Percentiles rank a stretch among this genome's conserved stretches.
Evolutionary conservation across 2,329 filamentous ascomycete genomes (phyloP).

Genomic region (Escovopsis sp.): DNA sequence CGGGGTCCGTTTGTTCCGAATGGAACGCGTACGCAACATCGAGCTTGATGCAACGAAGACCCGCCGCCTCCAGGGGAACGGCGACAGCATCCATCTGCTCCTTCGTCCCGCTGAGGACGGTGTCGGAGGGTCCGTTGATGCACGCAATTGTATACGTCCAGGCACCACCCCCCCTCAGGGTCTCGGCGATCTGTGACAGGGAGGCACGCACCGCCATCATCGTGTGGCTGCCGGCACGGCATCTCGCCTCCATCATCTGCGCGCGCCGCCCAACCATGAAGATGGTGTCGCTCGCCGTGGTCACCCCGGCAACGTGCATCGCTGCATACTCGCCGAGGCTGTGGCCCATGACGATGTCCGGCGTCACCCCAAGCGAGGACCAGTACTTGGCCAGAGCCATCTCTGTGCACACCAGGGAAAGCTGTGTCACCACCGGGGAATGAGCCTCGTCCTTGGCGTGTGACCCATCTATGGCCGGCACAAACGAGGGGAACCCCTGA

Average conservation of each 20-base stretch:
- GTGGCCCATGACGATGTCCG: conserved; percentile 9
- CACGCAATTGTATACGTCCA: conserved; percentile 45
- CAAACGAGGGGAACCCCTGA: neutral
- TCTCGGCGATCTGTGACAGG: conserved; percentile 12
- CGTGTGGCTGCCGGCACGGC: conserved; percentile 51
- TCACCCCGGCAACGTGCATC: conserved; percentile 14
- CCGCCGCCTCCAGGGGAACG: conserved; percentile 14
- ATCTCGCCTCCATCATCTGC: conserved; percentile 28
- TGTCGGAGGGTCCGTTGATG: conserved; percentile 61
- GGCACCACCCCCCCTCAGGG: conserved; percentile 5
- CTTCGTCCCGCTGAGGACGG: conserved; percentile 44
- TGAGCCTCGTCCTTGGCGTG: neutral
- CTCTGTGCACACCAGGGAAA: conserved; percentile 8
- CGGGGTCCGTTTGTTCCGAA: conserved; percentile 36
- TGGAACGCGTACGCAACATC: conserved; percentile 39
- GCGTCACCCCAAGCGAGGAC: conserved; percentile 9
- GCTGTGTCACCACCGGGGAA: neutral
- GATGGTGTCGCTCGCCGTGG: conserved; percentile 3
- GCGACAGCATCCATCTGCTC: conserved; percentile 30
- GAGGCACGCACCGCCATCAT: conserved; percentile 35
- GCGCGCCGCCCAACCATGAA: conserved; percentile 3
- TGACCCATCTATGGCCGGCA: neutral
- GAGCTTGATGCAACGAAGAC: conserved; percentile 29
- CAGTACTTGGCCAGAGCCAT: conserved; percentile 14
- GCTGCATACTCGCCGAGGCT: conserved; percentile 12